A percentile compares a stretch with the other conserved stretches of the same genome.
phyloP scores from a whole-genome alignment of 1,284 basidiomycete genomes.

The Trametes polyzona region DNA sequence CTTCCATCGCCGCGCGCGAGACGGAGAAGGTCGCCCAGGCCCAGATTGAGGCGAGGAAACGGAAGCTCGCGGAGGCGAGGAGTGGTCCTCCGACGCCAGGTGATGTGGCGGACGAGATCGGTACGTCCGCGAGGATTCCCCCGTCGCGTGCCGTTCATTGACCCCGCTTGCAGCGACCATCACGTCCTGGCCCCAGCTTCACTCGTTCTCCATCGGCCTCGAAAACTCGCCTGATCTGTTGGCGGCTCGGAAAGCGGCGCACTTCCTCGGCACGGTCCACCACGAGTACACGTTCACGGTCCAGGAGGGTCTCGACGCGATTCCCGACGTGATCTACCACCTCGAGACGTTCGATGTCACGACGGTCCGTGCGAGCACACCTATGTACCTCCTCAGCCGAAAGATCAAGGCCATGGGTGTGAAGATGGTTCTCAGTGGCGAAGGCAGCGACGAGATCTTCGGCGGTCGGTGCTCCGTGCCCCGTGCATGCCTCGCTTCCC shows the following conservation, averaged over 20 bases:
- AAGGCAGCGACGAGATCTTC: conserved; percentile 97
- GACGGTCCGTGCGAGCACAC: conserved; percentile 96
- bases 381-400: conserved; percentile 95
- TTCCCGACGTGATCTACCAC: conserved; percentile 98
- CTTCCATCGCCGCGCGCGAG: conserved; percentile 95
- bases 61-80: conserved; percentile 53
- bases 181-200: conserved; percentile 94
- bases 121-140: conserved; percentile 40
- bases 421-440: conserved; percentile 99
- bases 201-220: conserved; percentile 98
- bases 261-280: conserved; percentile 93
- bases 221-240: conserved; percentile 95
- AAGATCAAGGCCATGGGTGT: conserved; percentile 99
- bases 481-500: neutral
- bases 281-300: conserved; percentile 99
- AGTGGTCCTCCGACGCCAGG: conserved; percentile 64
- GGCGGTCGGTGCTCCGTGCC: conserved; percentile 63
- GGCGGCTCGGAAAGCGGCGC: conserved; percentile 93
- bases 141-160: neutral
- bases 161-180: conserved; percentile 58
- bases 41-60: conserved; percentile 73
- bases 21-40: conserved; percentile 90
- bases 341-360: conserved; percentile 99
- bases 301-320: conserved; percentile 97
- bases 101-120: conserved; percentile 52